A percentile compares a stretch with the other conserved stretches of the same genome.
phyloP scores from a whole-genome alignment of 2,329 filamentous ascomycete species.

The Aureobasidium melanogenum region DNA sequence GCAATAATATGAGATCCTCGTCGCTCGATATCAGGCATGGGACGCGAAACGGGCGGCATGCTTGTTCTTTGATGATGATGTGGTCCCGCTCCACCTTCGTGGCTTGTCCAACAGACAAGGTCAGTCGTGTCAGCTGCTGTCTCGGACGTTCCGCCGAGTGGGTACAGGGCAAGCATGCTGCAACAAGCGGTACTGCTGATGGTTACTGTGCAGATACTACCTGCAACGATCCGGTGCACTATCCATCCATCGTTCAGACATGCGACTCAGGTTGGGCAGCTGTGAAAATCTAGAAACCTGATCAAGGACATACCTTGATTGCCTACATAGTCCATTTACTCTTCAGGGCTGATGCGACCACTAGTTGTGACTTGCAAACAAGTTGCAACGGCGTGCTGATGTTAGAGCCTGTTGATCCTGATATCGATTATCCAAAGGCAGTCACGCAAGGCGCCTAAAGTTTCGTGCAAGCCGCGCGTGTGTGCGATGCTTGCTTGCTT shows the following conservation, averaged over 20 bases:
- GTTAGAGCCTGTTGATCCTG: constrained; percentile 8
- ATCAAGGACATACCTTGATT: constrained; percentile 2
- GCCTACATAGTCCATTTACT: background rate
- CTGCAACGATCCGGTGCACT: constrained; percentile 1
- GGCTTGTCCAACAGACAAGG: constrained; percentile 2
- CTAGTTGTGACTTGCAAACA: constrained; percentile 4
- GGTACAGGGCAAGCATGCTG: constrained; percentile 3
- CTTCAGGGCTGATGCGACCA: constrained; percentile 1
- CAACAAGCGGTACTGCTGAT: constrained; percentile 7
- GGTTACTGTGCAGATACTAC: constrained; percentile 4
- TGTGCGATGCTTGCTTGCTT: background rate
- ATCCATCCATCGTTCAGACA: background rate
- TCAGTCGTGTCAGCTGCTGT: constrained; percentile 12
- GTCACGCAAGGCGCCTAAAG: constrained; percentile 8
- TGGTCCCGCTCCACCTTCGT: background rate
- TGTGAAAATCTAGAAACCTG: background rate
- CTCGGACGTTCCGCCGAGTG: background rate
- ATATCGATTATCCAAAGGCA: background rate
- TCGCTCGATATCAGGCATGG: background rate
- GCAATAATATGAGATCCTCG: constrained; percentile 3
- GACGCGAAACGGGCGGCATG: background rate
- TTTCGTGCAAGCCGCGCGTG: background rate
- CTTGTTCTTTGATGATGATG: constrained; percentile 2
- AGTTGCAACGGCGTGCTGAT: constrained; percentile 1
- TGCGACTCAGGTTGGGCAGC: background rate